Evolutionary conservation across 1,284 basidiomycete genomes (phyloP), one percentile per base, ranked within the genome.

Genomic region (Moesziomyces sp.): DNA sequence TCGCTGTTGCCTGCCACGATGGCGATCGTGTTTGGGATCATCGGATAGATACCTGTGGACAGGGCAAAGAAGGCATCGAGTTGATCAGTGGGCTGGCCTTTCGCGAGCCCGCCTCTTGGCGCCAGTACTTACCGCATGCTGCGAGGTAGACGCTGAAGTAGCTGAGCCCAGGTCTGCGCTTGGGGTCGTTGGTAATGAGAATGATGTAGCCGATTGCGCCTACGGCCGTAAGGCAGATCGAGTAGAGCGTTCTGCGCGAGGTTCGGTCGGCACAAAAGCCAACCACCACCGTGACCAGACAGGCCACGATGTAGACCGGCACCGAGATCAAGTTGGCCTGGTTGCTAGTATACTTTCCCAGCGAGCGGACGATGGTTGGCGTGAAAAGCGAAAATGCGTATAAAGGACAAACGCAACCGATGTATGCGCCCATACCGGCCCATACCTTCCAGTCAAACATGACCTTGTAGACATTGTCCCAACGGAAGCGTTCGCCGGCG

Each of bases 321-420:
- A 80, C 68, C 5, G 59, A 69, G 35, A 82, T 47, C 13, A 83
- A 52, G 60, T 83, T 82, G 35, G 81, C 79, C 10, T 49, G 47
- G 21, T 78, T 80, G 35, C 58, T 35, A 13, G 63, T 52, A 43
- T 60, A 77, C 0, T 16, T 5, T 10, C 76, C 76, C 11, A 77
- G 35, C 8, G 44, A 30, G 42, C 66, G 58, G 18, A 79, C 63
- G 40, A 83, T 66, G 3, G 77, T 81, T 13, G 91, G 91, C 38
- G 91, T 85, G 85, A 92, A 92, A 44, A 91, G 83, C 7, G 89
- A 86, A 82, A 92, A 91, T 1, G 91, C 90, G 74, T 91, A 92
- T 35, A 92, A 83, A 0, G 91, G 90, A 11, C 26, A 71, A 23
- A 58, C 70, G 19, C 45, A 54, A 5, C 76, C 71, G 24, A 61